Evolutionary conservation across 1,284 basidiomycete genomes (phyloP), one percentile per base, ranked within the genome.

Genomic region (Cryptococcus hybrid): DNA sequence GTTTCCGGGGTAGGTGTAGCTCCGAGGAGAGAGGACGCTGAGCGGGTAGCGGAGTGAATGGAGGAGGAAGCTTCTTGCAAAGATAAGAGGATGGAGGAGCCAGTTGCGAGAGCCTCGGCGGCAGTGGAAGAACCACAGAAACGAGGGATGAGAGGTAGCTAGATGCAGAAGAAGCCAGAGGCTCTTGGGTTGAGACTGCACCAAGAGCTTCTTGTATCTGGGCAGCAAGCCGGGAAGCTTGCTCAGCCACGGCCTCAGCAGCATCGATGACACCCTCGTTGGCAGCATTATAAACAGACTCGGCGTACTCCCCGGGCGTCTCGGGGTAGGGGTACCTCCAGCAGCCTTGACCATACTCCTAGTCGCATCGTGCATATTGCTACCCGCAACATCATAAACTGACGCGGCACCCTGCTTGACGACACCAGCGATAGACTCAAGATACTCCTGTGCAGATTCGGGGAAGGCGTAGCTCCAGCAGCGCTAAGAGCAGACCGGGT

Each of bases 161-260:
- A 3, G 54, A 50, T 12, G 58, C 56, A 7, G 57, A 50, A 4
- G 66, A 60, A 1, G 60, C 59, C 8, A 69, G 45, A 2, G 65
- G 65, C 5, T 60, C 64, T 37, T 63, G 64, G 3, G 61, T 55
- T 18, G 63, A 48, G 11, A 57, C 57, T 2, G 60, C 38, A 18
- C 61, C 68, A 3, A 69, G 47, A 7, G 56, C 60, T 13, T 63
- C 60, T 39, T 60, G 57, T 38, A 69, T 66, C 5, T 60, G 58
- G 0, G 59, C 48, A 12, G 47, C 57, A n/a, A 68, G 49, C 1
- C 38, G 18, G 8, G 58, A 56, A 2, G 57, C 60, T 47, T 68
- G 58, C 15, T 57, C 56, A 11, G 52, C 38, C 9, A 52, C 58
- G 7, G 55, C 62, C n/a, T 50, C 58, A 42, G 42, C 47, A 11